Conservation (phyloP, 2,329 filamentous ascomycete species). For the Diaporthe sp. region DNA sequence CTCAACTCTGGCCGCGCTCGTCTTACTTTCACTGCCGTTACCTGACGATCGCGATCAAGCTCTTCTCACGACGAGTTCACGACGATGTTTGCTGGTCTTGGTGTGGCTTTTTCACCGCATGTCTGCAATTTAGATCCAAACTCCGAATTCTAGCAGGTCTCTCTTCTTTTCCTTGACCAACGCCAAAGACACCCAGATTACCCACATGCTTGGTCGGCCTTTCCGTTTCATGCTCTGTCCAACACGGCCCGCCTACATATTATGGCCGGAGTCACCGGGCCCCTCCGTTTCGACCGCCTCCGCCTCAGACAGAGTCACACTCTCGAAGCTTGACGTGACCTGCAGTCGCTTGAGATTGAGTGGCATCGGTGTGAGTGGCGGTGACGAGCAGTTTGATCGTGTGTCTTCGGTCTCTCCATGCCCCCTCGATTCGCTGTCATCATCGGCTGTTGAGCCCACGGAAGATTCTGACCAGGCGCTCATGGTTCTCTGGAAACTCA, state of each 20-base stretch:
- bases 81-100: not conserved
- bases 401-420: not conserved
- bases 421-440: not conserved
- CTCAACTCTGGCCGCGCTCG: not conserved
- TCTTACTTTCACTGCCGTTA: not conserved
- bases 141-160: not conserved
- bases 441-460: constrained; percentile 2
- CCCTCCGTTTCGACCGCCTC: not conserved
- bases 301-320: constrained; percentile 19
- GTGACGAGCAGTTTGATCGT: constrained; percentile 5
- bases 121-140: not conserved
- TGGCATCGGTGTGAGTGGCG: constrained; percentile 11
- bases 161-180: not conserved
- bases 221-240: not conserved
- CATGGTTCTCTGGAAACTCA: constrained; percentile 34
- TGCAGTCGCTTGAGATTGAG: constrained; percentile 20
- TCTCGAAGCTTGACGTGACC: constrained; percentile 32
- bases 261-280: not conserved
- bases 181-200: not conserved
- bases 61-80: not conserved
- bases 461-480: constrained; percentile 32
- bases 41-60: not conserved
- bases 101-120: not conserved
- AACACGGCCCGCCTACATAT: not conserved
- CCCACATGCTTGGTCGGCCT: not conserved